Percentiles rank a stretch among this genome's conserved stretches.
These are phyloP conservation scores for Blastobotrys proliferans DNA, from an alignment of 1,139 yeast genomes.

Conservation along the genomic window DNA sequence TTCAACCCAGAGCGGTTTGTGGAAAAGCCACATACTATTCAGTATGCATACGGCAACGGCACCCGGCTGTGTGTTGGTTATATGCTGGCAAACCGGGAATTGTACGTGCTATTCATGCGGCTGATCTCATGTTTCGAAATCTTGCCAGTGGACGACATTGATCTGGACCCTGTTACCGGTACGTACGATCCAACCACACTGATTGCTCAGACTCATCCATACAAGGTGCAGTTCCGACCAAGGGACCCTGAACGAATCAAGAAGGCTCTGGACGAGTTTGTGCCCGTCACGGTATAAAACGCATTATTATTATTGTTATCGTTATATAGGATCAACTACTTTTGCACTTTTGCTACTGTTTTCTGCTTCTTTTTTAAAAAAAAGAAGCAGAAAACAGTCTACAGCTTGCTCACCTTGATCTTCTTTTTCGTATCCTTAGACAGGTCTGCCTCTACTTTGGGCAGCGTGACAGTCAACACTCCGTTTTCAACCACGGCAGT, in stretches of 20 bases:
- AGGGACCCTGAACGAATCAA: slow-evolving; percentile 16
- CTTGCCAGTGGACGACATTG: slow-evolving; percentile 17
- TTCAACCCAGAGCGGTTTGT: slow-evolving; percentile 61
- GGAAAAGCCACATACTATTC: slow-evolving; percentile 36
- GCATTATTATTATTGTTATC: too few species aligned
- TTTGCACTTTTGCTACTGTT: too few species aligned
- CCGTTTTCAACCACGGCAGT: slow-evolving; percentile 35
- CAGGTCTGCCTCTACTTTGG: slow-evolving; percentile 2
- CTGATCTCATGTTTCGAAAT: slow-evolving; percentile 41
- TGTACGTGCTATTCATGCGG: slow-evolving; percentile 46
- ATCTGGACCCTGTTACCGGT: slow-evolving; percentile 24
- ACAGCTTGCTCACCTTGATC: slow-evolving; percentile 10
- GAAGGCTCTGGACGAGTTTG: slow-evolving; percentile 9
- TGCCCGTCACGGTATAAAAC: not conserved
- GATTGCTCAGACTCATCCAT: slow-evolving; percentile 23
- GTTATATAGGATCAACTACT: too few species aligned
- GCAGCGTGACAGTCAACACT: slow-evolving; percentile 8
- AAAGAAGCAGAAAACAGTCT: too few species aligned
- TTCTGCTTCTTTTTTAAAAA: too few species aligned
- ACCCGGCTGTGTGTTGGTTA: slow-evolving; percentile 65
- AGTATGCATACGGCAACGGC: slow-evolving; percentile 66
- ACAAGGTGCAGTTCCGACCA: slow-evolving; percentile 22
- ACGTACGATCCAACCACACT: slow-evolving; percentile 22
- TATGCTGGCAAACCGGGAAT: slow-evolving; percentile 55
- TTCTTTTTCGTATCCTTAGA: slow-evolving; percentile 7